phyloP scores from a whole-genome alignment of 83 land plant genomes.

The Diphasiastrum complanatum region DNA sequence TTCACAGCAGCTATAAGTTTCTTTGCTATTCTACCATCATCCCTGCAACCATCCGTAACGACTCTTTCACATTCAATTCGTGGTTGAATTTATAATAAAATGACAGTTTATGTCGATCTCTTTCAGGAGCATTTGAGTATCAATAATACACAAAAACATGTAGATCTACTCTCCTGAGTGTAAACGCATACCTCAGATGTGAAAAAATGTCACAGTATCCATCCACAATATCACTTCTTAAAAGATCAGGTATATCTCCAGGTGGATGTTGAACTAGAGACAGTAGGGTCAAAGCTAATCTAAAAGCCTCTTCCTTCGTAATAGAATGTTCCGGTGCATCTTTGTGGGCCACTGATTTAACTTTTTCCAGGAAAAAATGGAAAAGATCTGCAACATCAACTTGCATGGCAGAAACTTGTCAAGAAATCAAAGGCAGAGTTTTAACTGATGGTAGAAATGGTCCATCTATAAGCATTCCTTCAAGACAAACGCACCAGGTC shows the following conservation, averaged over 20 bases:
- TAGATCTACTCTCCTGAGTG: not conserved
- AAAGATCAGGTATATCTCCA: slow-evolving; percentile 57
- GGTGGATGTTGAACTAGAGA: slow-evolving; percentile 69
- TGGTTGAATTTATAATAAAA: not conserved
- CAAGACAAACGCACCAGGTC: not conserved
- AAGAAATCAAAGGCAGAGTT: no score
- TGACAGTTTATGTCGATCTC: no score
- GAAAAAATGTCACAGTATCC: slow-evolving; percentile 60
- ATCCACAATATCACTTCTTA: slow-evolving; percentile 48
- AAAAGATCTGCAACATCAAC: slow-evolving; percentile 45
- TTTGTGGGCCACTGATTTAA: slow-evolving; percentile 30
- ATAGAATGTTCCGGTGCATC: slow-evolving; percentile 20
- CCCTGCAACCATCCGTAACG: slow-evolving; percentile 36
- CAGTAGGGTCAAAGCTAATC: slow-evolving; percentile 47
- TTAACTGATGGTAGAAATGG: no score
- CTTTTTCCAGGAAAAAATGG: slow-evolving; percentile 51
- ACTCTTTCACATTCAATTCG: not conserved
- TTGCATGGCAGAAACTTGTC: not conserved
- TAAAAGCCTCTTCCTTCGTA: slow-evolving; percentile 74
- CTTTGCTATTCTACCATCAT: slow-evolving; percentile 71
- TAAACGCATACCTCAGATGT: slow-evolving; percentile 42
- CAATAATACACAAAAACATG: slow-evolving; percentile 3
- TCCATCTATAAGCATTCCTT: no score
- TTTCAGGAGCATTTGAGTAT: no score
- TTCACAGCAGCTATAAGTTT: slow-evolving; percentile 73